Evolutionary conservation across 192 early-diverging fungal species (phyloP).

Genomic region (Linnemannia hyalina): DNA sequence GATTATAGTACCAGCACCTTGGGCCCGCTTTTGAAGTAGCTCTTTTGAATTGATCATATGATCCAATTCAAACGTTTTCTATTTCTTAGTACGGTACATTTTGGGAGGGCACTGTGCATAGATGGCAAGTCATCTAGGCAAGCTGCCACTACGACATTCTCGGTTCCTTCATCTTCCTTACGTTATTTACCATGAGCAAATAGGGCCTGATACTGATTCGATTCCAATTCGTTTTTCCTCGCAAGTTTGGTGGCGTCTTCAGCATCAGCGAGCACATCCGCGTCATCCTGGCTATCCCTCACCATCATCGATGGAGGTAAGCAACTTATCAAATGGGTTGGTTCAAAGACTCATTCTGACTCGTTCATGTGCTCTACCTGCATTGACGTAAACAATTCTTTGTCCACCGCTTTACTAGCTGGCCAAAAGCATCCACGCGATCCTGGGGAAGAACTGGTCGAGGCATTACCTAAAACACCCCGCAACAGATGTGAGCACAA

Average conservation of each 20-base stretch:
- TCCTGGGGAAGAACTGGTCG: neutral
- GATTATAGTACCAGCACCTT: too few relatives aligned
- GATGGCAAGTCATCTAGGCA: too few relatives aligned
- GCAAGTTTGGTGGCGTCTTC: neutral
- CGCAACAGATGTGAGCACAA: slow-evolving; percentile 5
- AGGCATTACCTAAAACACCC: neutral
- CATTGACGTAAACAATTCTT: slow-evolving; percentile 6
- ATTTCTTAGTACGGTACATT: too few relatives aligned
- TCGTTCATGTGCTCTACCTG: slow-evolving; percentile 6
- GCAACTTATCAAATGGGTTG: slow-evolving; percentile 3
- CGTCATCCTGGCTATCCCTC: slow-evolving; percentile 5
- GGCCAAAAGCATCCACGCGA: slow-evolving; percentile 17
- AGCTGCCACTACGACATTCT: too few relatives aligned
- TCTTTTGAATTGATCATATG: too few relatives aligned
- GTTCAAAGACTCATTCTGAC: neutral
- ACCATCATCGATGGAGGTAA: neutral
- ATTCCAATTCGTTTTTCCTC: slow-evolving; percentile 6
- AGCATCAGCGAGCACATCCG: neutral
- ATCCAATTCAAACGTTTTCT: too few relatives aligned
- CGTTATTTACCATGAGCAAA: neutral
- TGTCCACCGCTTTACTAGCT: slow-evolving; percentile 11
- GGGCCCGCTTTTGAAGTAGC: too few relatives aligned
- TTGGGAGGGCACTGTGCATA: too few relatives aligned
- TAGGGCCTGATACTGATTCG: neutral
- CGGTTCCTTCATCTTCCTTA: too few relatives aligned